Evolutionary conservation across 2,329 filamentous ascomycete species (phyloP).

Genomic region (Rutstroemia sp.): DNA sequence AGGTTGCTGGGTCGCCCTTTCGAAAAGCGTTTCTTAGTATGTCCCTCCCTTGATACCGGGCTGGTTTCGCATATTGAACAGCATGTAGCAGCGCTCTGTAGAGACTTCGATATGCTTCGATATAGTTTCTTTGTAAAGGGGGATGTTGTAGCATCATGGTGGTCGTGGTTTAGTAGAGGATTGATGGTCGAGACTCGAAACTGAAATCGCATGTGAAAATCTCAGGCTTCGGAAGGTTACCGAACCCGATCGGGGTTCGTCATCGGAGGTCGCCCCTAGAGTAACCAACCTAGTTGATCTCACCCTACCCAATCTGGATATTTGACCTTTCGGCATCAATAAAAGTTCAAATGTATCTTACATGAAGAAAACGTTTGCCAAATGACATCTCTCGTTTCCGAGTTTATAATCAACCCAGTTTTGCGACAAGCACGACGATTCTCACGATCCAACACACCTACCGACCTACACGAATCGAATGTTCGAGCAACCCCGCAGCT

Average conservation of each 20-base stretch:
- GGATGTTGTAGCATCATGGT: no score
- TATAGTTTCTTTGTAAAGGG: constrained; percentile 33
- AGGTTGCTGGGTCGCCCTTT: constrained; percentile 35
- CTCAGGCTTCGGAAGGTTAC: constrained; percentile 3
- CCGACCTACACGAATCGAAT: constrained; percentile 29
- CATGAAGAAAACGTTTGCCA: constrained; percentile 20
- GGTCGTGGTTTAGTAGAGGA: no score
- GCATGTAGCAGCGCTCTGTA: constrained; percentile 61
- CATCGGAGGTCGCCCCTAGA: constrained; percentile 8
- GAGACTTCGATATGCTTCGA: constrained; percentile 62
- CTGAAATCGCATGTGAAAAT: constrained; percentile 7
- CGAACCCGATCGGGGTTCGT: constrained; percentile 6
- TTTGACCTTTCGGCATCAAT: neutral
- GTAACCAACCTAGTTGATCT: neutral
- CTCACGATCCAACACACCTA: constrained; percentile 36
- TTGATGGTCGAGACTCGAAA: no score
- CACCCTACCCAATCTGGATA: neutral
- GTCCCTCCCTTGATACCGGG: constrained; percentile 54
- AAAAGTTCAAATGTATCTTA: neutral
- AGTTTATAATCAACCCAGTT: constrained; percentile 60
- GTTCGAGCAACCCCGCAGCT: constrained; percentile 21
- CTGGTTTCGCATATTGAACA: constrained; percentile 63
- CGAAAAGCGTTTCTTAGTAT: constrained; percentile 54
- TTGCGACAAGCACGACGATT: constrained; percentile 58
- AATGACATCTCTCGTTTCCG: constrained; percentile 58